Conservation (phyloP, 140 eudicot species). For the Erigeron philadelphicus region DNA sequence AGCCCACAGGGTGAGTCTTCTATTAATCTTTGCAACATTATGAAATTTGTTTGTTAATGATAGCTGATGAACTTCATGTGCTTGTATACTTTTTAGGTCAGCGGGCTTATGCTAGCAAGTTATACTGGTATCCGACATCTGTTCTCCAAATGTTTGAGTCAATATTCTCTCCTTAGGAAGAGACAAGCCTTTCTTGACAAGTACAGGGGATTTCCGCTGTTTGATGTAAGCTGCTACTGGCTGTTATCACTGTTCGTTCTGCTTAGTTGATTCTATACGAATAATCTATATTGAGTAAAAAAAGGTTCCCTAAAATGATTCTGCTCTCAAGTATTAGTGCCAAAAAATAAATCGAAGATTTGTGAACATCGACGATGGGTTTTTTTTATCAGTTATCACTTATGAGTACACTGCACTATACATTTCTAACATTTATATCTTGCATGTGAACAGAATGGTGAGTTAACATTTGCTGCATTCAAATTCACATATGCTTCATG, state of each 20-base stretch:
- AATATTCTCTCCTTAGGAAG: conserved; percentile 79
- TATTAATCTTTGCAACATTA: conserved; percentile 3
- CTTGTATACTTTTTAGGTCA: conserved; percentile 44
- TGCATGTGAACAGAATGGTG: background rate
- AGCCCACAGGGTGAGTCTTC: conserved; percentile 74
- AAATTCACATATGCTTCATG: background rate
- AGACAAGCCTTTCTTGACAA: conserved; percentile 94
- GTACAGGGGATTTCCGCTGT: conserved; percentile 82
- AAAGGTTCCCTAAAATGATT: background rate
- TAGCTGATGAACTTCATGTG: background rate
- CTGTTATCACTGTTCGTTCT: background rate
- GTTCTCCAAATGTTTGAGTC: conserved; percentile 79
- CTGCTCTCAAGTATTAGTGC: background rate
- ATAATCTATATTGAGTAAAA: background rate
- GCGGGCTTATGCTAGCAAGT: conserved; percentile 88
- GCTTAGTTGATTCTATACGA: background rate
- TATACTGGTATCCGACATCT: conserved; percentile 96
- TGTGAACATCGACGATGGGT: too few species aligned
- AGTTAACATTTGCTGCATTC: too few species aligned
- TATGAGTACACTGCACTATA: background rate
- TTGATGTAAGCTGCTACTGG: conserved; percentile 63
- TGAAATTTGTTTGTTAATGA: conserved; percentile 20
- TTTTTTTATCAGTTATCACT: too few species aligned
- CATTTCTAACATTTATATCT: background rate
- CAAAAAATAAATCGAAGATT: background rate